Conservation (phyloP, 805 yeast genomes). For the Teunomyces cretensis region DNA sequence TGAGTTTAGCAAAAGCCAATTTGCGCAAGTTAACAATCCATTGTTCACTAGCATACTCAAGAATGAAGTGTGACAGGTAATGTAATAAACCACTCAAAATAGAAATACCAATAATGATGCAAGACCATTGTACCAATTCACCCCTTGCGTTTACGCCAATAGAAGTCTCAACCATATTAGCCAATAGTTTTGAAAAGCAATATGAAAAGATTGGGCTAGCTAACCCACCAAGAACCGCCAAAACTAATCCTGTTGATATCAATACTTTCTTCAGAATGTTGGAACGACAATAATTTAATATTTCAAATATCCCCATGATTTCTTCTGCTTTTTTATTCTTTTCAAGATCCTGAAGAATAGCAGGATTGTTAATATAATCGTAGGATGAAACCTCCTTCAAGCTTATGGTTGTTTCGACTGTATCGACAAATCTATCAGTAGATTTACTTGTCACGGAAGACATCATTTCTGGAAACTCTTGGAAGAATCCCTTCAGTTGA, state of each 20-base stretch:
- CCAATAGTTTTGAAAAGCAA: conserved; percentile 67
- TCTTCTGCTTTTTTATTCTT: conserved; percentile 9
- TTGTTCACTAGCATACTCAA: conserved; percentile 62
- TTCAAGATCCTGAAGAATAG: conserved; percentile 23
- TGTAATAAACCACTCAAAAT: conserved; percentile 57
- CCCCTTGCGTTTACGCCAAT: conserved; percentile 27
- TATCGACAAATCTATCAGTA: no score
- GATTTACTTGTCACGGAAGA: no score
- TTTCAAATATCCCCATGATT: conserved; percentile 21
- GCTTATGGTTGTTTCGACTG: no score
- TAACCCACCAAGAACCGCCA: conserved; percentile 58
- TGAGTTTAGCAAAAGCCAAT: conserved; percentile 46
- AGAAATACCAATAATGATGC: conserved; percentile 62
- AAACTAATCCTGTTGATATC: conserved; percentile 50
- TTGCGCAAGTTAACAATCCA: conserved; percentile 63
- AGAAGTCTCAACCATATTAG: conserved; percentile 55
- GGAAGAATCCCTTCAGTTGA: conserved; percentile 15
- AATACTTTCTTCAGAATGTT: conserved; percentile 19
- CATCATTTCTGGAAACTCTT: conserved; percentile 1
- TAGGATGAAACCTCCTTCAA: background rate
- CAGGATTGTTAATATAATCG: conserved; percentile 22
- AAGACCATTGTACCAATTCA: conserved; percentile 62
- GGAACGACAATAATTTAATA: conserved; percentile 23
- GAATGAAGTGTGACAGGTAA: conserved; percentile 48
- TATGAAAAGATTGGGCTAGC: conserved; percentile 77